A percentile compares a stretch with the other conserved stretches of the same genome.
Evolutionary conservation across 768 basidiomycete genomes (phyloP).

Genomic region (Podaxis sp.): DNA sequence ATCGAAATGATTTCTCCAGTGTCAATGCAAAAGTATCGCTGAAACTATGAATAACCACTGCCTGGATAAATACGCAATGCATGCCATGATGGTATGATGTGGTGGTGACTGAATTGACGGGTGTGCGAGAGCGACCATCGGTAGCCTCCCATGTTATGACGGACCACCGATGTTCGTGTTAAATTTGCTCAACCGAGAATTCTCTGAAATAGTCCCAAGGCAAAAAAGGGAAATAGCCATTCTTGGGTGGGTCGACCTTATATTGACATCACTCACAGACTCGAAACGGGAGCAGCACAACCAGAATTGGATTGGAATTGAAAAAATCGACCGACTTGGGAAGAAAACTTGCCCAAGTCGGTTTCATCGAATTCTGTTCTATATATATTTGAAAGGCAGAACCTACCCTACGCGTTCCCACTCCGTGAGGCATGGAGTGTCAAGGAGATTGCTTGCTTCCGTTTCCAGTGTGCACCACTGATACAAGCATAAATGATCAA

Average conservation of each 20-base stretch:
- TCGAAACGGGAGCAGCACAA: background rate
- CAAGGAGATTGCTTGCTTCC: background rate
- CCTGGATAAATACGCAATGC: too few relatives aligned
- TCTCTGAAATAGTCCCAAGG: background rate
- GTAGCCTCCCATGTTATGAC: background rate
- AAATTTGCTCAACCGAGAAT: background rate
- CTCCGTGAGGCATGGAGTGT: background rate
- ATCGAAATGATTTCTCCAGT: too few relatives aligned
- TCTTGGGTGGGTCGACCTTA: background rate
- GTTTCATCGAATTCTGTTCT: too few relatives aligned
- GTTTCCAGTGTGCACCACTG: background rate
- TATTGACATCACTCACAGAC: background rate
- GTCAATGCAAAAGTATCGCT: too few relatives aligned
- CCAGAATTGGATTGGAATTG: background rate
- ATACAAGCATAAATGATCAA: background rate
- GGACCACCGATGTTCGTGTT: background rate
- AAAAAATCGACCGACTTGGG: too few relatives aligned
- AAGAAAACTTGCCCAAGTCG: too few relatives aligned
- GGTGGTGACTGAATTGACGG: too few relatives aligned
- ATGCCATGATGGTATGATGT: too few relatives aligned
- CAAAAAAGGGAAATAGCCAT: slow-evolving; percentile 6
- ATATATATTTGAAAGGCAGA: background rate
- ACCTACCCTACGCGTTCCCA: background rate
- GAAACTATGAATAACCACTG: too few relatives aligned
- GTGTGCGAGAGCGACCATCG: too few relatives aligned